Percentiles rank a stretch among this genome's conserved stretches.
These are phyloP conservation scores for Phytophthora pluvialis DNA, from an alignment of 352 stramenopile species.

Conservation along the genomic window DNA sequence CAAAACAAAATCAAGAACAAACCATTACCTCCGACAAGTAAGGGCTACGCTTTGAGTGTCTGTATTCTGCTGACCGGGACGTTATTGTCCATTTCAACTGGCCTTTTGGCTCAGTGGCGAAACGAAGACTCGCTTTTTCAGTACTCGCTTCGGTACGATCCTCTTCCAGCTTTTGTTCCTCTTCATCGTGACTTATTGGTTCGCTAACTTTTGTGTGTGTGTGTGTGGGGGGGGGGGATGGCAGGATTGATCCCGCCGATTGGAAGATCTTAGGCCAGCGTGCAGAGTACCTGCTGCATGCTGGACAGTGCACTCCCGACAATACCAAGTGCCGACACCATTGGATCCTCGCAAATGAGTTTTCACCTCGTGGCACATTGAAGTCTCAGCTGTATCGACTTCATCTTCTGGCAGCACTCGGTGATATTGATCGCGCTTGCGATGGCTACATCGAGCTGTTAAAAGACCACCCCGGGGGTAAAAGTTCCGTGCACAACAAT, in stretches of 20 bases:
- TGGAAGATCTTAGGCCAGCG: constrained; percentile 50
- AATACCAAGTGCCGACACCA: constrained; percentile 12
- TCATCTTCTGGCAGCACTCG: constrained; percentile 18
- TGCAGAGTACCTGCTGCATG: constrained; percentile 7
- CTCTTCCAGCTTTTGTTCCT: background rate
- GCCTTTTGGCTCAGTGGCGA: constrained; percentile 31
- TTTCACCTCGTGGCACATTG: constrained; percentile 24
- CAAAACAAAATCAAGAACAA: background rate
- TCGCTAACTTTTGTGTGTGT: background rate
- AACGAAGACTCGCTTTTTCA: constrained; percentile 40
- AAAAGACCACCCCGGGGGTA: constrained; percentile 1
- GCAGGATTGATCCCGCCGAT: constrained; percentile 44
- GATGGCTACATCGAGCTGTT: constrained; percentile 21
- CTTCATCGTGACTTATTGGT: background rate
- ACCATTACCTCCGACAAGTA: background rate
- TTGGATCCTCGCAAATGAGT: constrained; percentile 24
- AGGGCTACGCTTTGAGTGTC: constrained; percentile 1
- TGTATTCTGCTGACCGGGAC: constrained; percentile 8
- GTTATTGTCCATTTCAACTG: constrained; percentile 22
- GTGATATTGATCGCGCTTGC: constrained; percentile 15
- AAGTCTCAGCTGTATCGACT: constrained; percentile 35
- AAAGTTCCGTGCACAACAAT: constrained; percentile 30
- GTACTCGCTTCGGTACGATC: constrained; percentile 32
- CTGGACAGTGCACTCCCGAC: constrained; percentile 12
- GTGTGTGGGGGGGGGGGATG: no score